Conservation (phyloP, 768 basidiomycete genomes). For the Tulasnella sp. region DNA sequence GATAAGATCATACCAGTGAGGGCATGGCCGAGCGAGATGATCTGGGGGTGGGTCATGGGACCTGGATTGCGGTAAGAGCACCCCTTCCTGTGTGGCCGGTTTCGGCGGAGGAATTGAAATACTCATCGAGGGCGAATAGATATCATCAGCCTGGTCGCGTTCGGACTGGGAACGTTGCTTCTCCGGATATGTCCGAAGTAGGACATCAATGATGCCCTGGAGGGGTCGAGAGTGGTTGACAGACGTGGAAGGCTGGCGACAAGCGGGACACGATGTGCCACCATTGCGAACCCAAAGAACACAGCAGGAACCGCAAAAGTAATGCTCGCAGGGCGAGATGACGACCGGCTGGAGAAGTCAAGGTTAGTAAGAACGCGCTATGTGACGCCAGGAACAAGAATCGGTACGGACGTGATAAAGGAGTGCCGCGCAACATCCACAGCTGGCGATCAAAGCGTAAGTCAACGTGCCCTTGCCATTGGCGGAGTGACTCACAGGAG, state of each 20-base stretch:
- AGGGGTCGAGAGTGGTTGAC: conserved; percentile 63
- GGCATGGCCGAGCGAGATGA: conserved; percentile 57
- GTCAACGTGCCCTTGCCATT: conserved; percentile 51
- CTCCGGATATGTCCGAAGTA: conserved; percentile 59
- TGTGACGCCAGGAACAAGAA: background rate
- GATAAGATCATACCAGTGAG: conserved; percentile 42
- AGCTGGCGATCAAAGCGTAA: conserved; percentile 53
- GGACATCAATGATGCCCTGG: conserved; percentile 56
- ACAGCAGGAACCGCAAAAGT: conserved; percentile 86
- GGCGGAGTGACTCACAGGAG: conserved; percentile 16
- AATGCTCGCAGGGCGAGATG: conserved; percentile 77
- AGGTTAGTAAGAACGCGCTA: background rate
- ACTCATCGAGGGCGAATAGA: conserved; percentile 50
- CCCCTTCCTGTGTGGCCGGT: conserved; percentile 42
- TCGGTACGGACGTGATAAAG: conserved; percentile 36
- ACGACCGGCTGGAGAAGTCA: conserved; percentile 46
- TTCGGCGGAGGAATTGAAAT: conserved; percentile 29
- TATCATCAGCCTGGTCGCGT: conserved; percentile 67
- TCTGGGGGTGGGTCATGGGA: conserved; percentile 47
- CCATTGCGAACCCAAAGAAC: conserved; percentile 80
- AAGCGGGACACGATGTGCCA: conserved; percentile 73
- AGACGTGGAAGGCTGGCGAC: conserved; percentile 53
- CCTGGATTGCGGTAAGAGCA: conserved; percentile 60
- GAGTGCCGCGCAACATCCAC: conserved; percentile 73
- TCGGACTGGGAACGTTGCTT: conserved; percentile 57